Conservation (phyloP, 2,329 filamentous ascomycete genomes). For the Hysterium pulicare region DNA sequence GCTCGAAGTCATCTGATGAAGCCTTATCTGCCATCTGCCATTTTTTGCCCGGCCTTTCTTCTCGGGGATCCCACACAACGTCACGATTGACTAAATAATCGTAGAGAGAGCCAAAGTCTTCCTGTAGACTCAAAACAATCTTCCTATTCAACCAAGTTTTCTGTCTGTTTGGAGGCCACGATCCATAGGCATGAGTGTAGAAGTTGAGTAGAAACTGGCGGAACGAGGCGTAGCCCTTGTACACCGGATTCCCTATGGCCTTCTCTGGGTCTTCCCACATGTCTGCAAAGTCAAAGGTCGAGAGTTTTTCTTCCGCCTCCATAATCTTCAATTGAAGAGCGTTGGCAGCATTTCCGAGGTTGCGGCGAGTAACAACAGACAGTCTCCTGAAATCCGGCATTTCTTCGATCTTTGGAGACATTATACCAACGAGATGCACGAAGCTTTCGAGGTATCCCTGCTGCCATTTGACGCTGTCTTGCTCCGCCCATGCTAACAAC, state of each 20-base stretch:
- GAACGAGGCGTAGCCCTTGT: conserved; percentile 57
- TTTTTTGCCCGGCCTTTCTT: conserved; percentile 59
- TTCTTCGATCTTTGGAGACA: conserved; percentile 42
- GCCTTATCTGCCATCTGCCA: conserved; percentile 56
- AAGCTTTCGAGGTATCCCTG: conserved; percentile 67
- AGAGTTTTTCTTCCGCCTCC: conserved; percentile 60
- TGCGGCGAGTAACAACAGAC: conserved; percentile 59
- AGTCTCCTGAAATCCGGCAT: conserved; percentile 56
- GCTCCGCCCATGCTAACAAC: conserved; percentile 64
- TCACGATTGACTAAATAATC: conserved; percentile 68
- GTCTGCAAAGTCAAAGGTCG: conserved; percentile 58
- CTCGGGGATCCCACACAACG: conserved; percentile 61
- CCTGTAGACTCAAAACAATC: conserved; percentile 56
- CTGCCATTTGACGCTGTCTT: conserved; percentile 59
- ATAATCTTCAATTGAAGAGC: conserved; percentile 62
- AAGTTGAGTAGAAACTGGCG: conserved; percentile 59
- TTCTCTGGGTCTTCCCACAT: conserved; percentile 50
- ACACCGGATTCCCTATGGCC: conserved; percentile 42
- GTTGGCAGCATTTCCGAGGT: conserved; percentile 60
- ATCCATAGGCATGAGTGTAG: conserved; percentile 55
- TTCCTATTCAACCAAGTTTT: conserved; percentile 58
- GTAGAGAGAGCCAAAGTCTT: conserved; percentile 66
- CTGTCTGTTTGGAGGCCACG: conserved; percentile 56
- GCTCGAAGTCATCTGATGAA: conserved; percentile 34
- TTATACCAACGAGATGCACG: conserved; percentile 63